phyloP scores from a whole-genome alignment of 179 eudicot genomes.

The Gypsophila paniculata region DNA sequence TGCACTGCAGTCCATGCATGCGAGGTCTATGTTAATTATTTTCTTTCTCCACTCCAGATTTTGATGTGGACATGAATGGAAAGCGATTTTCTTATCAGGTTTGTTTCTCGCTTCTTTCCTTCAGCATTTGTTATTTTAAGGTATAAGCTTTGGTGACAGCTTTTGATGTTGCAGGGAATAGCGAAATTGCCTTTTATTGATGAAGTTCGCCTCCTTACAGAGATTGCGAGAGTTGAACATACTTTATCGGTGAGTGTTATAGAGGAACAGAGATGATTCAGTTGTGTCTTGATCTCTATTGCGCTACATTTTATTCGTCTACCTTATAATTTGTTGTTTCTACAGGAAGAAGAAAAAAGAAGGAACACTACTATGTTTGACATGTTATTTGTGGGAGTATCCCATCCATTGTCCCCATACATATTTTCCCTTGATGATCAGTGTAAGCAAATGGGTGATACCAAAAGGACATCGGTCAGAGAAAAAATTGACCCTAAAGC shows the following conservation, averaged over 20 bases:
- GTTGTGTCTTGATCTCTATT: not conserved
- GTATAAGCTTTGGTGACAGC: conserved; percentile 12
- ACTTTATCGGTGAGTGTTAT: conserved; percentile 64
- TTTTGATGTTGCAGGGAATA: conserved; percentile 54
- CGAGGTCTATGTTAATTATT: conserved; percentile 6
- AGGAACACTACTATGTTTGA: conserved; percentile 79
- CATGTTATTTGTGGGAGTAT: conserved; percentile 71
- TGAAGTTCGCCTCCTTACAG: conserved; percentile 80
- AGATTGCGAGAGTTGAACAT: conserved; percentile 75
- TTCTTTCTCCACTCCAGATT: conserved; percentile 43
- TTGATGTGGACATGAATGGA: conserved; percentile 96
- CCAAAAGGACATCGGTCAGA: conserved; percentile 44
- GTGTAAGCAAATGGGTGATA: conserved; percentile 54
- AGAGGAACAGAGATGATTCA: not conserved
- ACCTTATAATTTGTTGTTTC: conserved; percentile 13
- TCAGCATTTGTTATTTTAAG: not conserved
- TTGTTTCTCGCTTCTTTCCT: conserved; percentile 19
- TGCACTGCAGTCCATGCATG: not conserved
- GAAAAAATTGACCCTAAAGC: conserved; percentile 71
- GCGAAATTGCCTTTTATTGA: conserved; percentile 94
- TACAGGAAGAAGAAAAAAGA: conserved; percentile 75
- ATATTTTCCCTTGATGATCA: conserved; percentile 85
- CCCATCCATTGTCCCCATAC: conserved; percentile 81
- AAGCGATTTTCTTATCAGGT: conserved; percentile 97
- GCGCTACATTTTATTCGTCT: not conserved